Conservation (phyloP, 2,329 filamentous ascomycete genomes). For the Myotisia sp. region DNA sequence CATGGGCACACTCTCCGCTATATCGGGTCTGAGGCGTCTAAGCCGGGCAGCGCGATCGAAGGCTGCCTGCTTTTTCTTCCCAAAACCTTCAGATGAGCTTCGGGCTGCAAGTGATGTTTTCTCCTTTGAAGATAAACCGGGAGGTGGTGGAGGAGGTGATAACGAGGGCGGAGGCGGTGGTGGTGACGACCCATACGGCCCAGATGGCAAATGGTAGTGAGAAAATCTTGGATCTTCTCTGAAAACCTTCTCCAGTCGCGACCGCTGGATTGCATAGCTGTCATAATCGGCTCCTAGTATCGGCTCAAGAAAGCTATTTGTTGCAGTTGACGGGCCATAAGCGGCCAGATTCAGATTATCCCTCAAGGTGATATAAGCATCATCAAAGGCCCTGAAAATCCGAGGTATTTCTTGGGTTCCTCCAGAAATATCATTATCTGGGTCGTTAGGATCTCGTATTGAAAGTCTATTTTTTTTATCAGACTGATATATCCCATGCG, state of each 20-base stretch:
- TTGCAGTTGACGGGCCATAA: conserved; percentile 9
- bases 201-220: conserved; percentile 18
- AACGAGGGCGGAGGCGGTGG: conserved; percentile 11
- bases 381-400: conserved; percentile 56
- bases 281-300: conserved; percentile 68
- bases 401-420: conserved; percentile 57
- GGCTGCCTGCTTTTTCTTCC: conserved; percentile 17
- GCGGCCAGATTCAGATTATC: conserved; percentile 38
- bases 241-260: conserved; percentile 44
- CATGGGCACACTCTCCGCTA: conserved; percentile 16
- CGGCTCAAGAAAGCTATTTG: conserved; percentile 50
- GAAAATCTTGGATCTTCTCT: conserved; percentile 26
- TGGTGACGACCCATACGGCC: conserved; percentile 12
- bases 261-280: conserved; percentile 55
- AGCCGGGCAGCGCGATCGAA: conserved; percentile 21
- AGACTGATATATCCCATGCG: conserved; percentile 31
- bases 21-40: conserved; percentile 19
- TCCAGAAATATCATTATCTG: conserved; percentile 75
- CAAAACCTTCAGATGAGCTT: too few species aligned
- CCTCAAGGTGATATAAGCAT: conserved; percentile 46
- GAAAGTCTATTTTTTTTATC: conserved; percentile 55
- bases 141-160: conserved; percentile 12
- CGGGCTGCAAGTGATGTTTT: too few species aligned
- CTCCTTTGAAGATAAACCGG: too few species aligned
- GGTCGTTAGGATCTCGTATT: conserved; percentile 83